Percentiles rank a stretch among this genome's conserved stretches.
These are phyloP conservation scores for Podaxis sp. DNA, from an alignment of 768 basidiomycete species.

Conservation along the genomic window DNA sequence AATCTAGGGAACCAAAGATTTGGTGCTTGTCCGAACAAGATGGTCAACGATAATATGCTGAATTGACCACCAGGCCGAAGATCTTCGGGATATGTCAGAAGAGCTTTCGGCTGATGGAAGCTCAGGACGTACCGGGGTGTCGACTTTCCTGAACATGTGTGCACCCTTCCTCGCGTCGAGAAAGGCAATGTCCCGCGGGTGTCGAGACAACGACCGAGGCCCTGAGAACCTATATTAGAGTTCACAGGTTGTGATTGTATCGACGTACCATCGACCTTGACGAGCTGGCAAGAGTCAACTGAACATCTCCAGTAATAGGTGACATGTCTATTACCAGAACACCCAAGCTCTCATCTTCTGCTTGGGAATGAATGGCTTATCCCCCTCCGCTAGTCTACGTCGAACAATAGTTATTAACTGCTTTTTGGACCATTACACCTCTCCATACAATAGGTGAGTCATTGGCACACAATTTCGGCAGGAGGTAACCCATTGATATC, in stretches of 20 bases:
- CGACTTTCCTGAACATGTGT: conserved; percentile 86
- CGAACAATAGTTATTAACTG: conserved; percentile 93
- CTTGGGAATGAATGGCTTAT: conserved; percentile 24
- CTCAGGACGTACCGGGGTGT: conserved; percentile 66
- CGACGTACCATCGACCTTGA: conserved; percentile 72
- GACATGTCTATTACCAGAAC: conserved; percentile 94
- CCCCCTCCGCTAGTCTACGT: conserved; percentile 76
- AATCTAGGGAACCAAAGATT: conserved; percentile 7
- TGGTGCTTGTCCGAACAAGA: conserved; percentile 40
- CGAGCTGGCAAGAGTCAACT: conserved; percentile 85
- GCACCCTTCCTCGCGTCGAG: conserved; percentile 92
- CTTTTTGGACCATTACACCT: conserved; percentile 97
- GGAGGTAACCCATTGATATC: conserved; percentile 97
- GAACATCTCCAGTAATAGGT: conserved; percentile 95
- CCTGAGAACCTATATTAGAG: conserved; percentile 37
- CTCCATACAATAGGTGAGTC: conserved; percentile 86
- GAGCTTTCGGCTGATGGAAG: not conserved
- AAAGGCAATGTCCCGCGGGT: conserved; percentile 90
- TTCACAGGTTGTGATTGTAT: not conserved
- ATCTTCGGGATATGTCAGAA: conserved; percentile 51
- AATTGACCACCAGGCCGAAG: conserved; percentile 83
- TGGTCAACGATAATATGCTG: conserved; percentile 80
- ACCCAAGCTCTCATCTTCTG: conserved; percentile 58
- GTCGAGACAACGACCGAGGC: no score
- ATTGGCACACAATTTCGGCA: conserved; percentile 50